phyloP scores from a whole-genome alignment of 2,329 filamentous ascomycete species.

The Saccharata proteae region DNA sequence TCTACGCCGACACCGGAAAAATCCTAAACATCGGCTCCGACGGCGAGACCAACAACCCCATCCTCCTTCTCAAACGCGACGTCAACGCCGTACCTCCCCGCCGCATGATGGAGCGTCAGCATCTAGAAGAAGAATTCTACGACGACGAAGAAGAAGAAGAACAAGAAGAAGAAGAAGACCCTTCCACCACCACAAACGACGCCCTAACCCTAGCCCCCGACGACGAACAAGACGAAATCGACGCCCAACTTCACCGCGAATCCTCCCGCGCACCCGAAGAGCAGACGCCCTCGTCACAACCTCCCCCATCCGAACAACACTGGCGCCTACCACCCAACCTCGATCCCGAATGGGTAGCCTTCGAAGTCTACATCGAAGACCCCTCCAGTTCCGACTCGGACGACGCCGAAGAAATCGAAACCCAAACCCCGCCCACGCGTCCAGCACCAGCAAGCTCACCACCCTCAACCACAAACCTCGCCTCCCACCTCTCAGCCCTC shows the following conservation, averaged over 20 bases:
- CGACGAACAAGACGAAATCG: slow-evolving; percentile 32
- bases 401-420: slow-evolving; percentile 24
- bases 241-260: slow-evolving; percentile 33
- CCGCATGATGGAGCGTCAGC: slow-evolving; percentile 40
- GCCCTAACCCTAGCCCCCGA: not conserved
- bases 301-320: slow-evolving; percentile 15
- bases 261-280: slow-evolving; percentile 17
- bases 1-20: slow-evolving; percentile 83
- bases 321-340: slow-evolving; percentile 61
- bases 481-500: slow-evolving; percentile 34
- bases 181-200: not conserved
- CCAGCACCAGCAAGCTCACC: slow-evolving; percentile 11
- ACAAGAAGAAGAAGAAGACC: slow-evolving; percentile 14
- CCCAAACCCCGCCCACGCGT: slow-evolving; percentile 12
- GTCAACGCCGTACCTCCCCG: slow-evolving; percentile 49
- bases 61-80: slow-evolving; percentile 64
- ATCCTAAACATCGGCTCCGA: slow-evolving; percentile 71
- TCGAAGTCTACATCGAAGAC: slow-evolving; percentile 67
- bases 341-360: slow-evolving; percentile 82
- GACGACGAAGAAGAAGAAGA: slow-evolving; percentile 28
- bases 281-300: slow-evolving; percentile 5
- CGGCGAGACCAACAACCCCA: slow-evolving; percentile 57
- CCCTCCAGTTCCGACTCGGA: slow-evolving; percentile 45
- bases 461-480: slow-evolving; percentile 20
- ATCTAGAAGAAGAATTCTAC: slow-evolving; percentile 16